Conservation (phyloP, 1,284 basidiomycete genomes). For the Ustilago sp. region DNA sequence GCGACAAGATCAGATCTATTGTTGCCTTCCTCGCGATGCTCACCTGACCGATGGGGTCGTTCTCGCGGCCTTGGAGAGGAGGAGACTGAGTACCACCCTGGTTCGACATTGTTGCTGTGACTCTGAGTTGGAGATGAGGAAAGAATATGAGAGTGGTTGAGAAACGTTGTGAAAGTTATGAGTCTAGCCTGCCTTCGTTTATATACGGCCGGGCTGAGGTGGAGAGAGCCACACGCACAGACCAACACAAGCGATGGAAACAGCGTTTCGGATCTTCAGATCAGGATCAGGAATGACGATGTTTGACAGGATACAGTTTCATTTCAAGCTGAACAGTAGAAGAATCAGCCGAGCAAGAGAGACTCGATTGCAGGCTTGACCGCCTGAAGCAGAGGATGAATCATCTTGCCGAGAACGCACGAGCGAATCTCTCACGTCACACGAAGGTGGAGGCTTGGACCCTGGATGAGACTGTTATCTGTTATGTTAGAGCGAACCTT, state of each 20-base stretch:
- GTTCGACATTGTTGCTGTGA: constrained; percentile 27
- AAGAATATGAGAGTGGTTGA: neutral
- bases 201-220: neutral
- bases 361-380: neutral
- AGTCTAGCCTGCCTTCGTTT: neutral
- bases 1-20: neutral
- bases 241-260: neutral
- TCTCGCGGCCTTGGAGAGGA: constrained; percentile 49
- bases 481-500: neutral
- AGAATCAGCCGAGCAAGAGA: constrained; percentile 25
- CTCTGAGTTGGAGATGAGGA: neutral
- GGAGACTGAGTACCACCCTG: constrained; percentile 53
- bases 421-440: constrained; percentile 1
- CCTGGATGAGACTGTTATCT: neutral
- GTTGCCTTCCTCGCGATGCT: neutral
- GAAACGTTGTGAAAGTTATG: neutral
- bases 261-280: constrained; percentile 11
- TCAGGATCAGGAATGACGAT: constrained; percentile 2
- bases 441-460: constrained; percentile 4
- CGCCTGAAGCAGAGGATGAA: constrained; percentile 22
- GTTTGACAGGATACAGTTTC: neutral
- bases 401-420: constrained; percentile 15
- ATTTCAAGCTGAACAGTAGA: neutral
- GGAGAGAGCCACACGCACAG: neutral
- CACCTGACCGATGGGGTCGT: constrained; percentile 57